These are phyloP conservation scores for Suillus subalutaceus DNA, from an alignment of 768 basidiomycete genomes.

Conservation along the genomic window DNA sequence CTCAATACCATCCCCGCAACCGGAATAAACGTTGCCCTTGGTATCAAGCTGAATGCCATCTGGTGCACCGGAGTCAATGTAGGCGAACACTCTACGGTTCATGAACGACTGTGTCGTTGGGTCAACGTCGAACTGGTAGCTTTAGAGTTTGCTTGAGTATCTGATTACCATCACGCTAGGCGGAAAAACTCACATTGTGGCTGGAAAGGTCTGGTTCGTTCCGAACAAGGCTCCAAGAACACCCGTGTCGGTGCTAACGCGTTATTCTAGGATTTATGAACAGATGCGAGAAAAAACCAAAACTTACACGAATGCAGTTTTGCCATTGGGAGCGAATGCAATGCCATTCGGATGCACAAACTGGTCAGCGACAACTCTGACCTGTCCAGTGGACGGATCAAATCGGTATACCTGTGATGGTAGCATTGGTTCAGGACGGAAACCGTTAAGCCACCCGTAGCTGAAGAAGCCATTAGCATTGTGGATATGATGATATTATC, in stretches of 20 bases:
- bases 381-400: slow-evolving; percentile 41
- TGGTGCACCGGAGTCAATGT: slow-evolving; percentile 60
- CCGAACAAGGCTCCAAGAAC: slow-evolving; percentile 21
- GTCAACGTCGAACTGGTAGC: slow-evolving; percentile 68
- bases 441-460: slow-evolving; percentile 39
- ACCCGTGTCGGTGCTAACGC: slow-evolving; percentile 28
- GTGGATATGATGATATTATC: neutral
- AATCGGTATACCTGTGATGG: slow-evolving; percentile 51
- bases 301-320: slow-evolving; percentile 32
- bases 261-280: neutral
- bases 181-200: slow-evolving; percentile 25
- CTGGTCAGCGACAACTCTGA: slow-evolving; percentile 46
- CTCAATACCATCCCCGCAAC: slow-evolving; percentile 55
- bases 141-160: slow-evolving; percentile 24
- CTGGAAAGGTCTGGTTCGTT: slow-evolving; percentile 24
- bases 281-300: neutral
- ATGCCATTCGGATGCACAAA: slow-evolving; percentile 43
- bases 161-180: neutral
- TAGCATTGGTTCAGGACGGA: slow-evolving; percentile 42
- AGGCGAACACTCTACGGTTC: slow-evolving; percentile 66
- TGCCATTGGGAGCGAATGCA: slow-evolving; percentile 36
- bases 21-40: slow-evolving; percentile 63
- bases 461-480: slow-evolving; percentile 32
- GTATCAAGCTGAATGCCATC: slow-evolving; percentile 66
- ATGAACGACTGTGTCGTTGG: slow-evolving; percentile 48